A percentile compares a stretch with the other conserved stretches of the same genome.
Conservation (phyloP, 2,329 filamentous ascomycete species). For the Fusarium sp. region DNA sequence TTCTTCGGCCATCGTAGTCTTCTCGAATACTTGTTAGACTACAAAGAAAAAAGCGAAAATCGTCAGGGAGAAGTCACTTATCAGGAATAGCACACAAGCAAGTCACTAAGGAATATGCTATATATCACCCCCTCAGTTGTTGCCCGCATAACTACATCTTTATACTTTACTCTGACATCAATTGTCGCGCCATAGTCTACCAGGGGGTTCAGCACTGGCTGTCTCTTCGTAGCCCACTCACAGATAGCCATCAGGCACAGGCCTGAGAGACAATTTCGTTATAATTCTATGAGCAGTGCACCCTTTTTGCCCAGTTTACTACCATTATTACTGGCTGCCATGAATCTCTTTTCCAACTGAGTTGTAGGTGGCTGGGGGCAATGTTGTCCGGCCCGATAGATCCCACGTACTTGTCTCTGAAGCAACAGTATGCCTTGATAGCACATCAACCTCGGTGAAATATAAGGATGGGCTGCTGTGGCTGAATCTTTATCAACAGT, state of each 20-base stretch:
- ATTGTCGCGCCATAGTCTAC: neutral
- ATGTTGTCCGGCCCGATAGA: neutral
- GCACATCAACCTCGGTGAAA: no score
- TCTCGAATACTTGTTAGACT: neutral
- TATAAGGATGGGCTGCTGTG: no score
- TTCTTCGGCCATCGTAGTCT: neutral
- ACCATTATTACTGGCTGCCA: neutral
- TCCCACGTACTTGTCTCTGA: neutral
- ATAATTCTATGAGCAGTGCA: neutral
- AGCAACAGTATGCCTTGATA: neutral
- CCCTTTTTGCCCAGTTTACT: neutral
- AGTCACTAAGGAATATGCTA: neutral
- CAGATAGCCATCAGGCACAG: neutral
- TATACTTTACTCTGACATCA: neutral
- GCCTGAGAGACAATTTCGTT: neutral
- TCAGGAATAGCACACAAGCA: accelerated
- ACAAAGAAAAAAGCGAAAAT: no score
- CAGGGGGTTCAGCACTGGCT: neutral
- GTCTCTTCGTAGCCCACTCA: neutral
- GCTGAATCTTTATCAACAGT: neutral
- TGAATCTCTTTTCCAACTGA: neutral
- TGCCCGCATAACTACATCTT: neutral
- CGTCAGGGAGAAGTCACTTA: neutral
- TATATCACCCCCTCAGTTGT: neutral
- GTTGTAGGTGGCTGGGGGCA: neutral